phyloP scores from a whole-genome alignment of 139 green algal species.

The Chlorella sp. region DNA sequence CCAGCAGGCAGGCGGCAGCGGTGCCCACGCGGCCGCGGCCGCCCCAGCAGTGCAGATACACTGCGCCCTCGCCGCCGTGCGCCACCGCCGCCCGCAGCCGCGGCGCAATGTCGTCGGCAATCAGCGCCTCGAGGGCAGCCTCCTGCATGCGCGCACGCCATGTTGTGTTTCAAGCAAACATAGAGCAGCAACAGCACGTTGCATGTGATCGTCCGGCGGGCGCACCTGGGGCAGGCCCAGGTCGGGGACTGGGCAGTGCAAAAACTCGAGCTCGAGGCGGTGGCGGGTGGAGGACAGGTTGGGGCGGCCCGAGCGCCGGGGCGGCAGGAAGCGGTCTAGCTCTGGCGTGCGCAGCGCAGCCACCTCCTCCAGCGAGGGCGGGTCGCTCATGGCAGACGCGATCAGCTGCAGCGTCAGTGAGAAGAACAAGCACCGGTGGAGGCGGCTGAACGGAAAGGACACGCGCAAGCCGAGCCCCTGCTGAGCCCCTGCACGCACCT shows the following conservation, averaged over 20 bases:
- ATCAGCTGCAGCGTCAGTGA: constrained; percentile 57
- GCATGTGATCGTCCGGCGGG: no score
- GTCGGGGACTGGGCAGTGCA: constrained; percentile 70
- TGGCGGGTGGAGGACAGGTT: not conserved
- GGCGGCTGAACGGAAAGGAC: constrained; percentile 69
- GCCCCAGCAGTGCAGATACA: constrained; percentile 92
- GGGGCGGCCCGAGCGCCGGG: constrained; percentile 38
- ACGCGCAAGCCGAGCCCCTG: constrained; percentile 78
- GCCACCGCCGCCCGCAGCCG: constrained; percentile 47
- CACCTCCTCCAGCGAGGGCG: constrained; percentile 57
- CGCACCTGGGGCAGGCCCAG: constrained; percentile 57
- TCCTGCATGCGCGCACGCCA: no score
- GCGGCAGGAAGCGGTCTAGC: constrained; percentile 61
- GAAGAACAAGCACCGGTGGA: constrained; percentile 84
- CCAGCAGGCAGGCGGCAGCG: constrained; percentile 78
- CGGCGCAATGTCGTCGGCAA: no score
- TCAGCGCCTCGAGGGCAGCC: no score
- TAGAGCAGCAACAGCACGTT: no score
- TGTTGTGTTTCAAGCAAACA: no score
- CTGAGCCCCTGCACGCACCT: no score
- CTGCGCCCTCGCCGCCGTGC: constrained; percentile 49
- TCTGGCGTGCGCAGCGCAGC: constrained; percentile 68
- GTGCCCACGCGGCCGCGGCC: constrained; percentile 78
- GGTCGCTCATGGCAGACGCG: constrained; percentile 37
- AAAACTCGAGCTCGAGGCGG: constrained; percentile 56